These are phyloP conservation scores for Candida ulmi DNA, from an alignment of 805 yeast genomes.

Conservation along the genomic window DNA sequence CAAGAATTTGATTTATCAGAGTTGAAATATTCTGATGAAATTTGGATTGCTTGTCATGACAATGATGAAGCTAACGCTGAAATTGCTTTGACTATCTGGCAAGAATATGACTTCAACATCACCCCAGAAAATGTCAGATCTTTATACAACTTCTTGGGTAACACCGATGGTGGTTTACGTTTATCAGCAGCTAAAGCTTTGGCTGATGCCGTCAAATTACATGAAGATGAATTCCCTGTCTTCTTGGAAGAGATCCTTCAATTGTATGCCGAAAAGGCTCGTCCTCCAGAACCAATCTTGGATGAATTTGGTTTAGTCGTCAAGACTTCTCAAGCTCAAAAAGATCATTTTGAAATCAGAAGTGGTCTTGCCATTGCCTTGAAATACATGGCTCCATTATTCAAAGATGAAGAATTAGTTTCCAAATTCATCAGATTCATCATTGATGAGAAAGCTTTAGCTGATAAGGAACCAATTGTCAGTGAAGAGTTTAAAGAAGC, in stretches of 20 bases:
- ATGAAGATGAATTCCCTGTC: constrained; percentile 21
- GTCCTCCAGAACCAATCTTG: constrained; percentile 69
- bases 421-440: constrained; percentile 56
- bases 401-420: constrained; percentile 32
- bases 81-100: constrained; percentile 80
- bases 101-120: constrained; percentile 58
- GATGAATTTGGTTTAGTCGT: constrained; percentile 80
- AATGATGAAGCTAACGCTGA: constrained; percentile 56
- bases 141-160: constrained; percentile 46
- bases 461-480: constrained; percentile 68
- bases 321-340: constrained; percentile 51
- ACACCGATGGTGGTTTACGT: constrained; percentile 61
- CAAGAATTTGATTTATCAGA: constrained; percentile 60
- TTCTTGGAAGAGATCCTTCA: constrained; percentile 43
- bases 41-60: constrained; percentile 77
- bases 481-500: constrained; percentile 84
- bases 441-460: constrained; percentile 58
- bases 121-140: constrained; percentile 37
- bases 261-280: constrained; percentile 53
- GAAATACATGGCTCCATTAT: constrained; percentile 46
- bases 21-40: constrained; percentile 50
- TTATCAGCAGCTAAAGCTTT: constrained; percentile 68
- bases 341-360: constrained; percentile 81
- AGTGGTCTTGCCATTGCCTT: constrained; percentile 74
- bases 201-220: constrained; percentile 45